Evolutionary conservation across 768 basidiomycete genomes (phyloP).

Genomic region (Collybiopsis luxurians): DNA sequence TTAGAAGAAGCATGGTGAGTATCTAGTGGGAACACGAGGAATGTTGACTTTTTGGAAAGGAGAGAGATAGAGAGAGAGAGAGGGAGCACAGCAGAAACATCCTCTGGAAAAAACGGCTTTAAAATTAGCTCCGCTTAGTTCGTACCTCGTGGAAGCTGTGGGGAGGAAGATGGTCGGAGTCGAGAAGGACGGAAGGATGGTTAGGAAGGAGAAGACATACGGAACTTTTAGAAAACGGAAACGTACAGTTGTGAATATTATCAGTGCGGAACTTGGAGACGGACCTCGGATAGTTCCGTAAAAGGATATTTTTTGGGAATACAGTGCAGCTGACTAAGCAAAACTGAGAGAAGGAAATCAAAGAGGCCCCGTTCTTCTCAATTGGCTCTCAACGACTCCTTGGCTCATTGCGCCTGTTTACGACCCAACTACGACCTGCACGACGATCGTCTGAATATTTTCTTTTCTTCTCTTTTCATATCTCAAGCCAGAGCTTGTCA

Average conservation of each 20-base stretch:
- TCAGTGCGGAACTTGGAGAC: neutral
- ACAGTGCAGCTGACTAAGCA: neutral
- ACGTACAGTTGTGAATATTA: neutral
- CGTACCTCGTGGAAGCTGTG: slow-evolving; percentile 1
- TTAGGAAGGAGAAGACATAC: neutral
- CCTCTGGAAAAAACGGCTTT: too few relatives aligned
- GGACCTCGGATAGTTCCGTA: neutral
- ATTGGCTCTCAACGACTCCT: neutral
- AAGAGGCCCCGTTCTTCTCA: too few relatives aligned
- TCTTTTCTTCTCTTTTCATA: slow-evolving; percentile 31
- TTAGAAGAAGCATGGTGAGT: too few relatives aligned
- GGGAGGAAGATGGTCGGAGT: too few relatives aligned
- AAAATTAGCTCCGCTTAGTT: neutral
- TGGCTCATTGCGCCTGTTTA: slow-evolving; percentile 37
- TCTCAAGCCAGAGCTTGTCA: slow-evolving; percentile 20
- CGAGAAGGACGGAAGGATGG: neutral
- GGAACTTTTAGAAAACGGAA: neutral
- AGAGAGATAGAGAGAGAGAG: too few relatives aligned
- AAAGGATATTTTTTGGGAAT: neutral
- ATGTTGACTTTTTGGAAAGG: too few relatives aligned
- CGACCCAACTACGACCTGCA: slow-evolving; percentile 53
- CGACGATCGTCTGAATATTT: slow-evolving; percentile 54
- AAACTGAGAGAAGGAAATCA: too few relatives aligned
- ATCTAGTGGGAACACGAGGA: too few relatives aligned
- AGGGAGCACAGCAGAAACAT: too few relatives aligned